Evolutionary conservation across 345 rosid genomes (phyloP).

Genomic region (Linum lewisii): DNA sequence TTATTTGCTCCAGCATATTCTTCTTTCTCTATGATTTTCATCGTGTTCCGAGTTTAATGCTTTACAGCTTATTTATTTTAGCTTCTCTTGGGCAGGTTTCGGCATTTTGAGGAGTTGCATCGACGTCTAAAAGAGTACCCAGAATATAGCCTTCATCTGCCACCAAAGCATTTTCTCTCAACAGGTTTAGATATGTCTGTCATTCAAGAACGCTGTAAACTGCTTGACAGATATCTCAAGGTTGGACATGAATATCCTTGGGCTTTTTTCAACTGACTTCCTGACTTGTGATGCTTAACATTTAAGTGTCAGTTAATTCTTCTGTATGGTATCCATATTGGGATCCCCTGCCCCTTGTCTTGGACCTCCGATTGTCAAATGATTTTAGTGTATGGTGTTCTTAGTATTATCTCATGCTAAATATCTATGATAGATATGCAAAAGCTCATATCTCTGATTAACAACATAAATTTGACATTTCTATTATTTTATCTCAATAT

Average conservation of each 20-base stretch:
- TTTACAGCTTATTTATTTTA: conserved; percentile 9
- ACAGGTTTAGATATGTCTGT: conserved; percentile 73
- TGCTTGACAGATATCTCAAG: conserved; percentile 85
- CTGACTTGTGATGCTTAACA: too few species aligned
- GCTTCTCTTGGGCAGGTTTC: conserved; percentile 44
- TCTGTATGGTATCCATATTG: too few species aligned
- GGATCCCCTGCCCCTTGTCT: too few species aligned
- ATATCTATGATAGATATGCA: background rate
- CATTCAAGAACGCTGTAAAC: conserved; percentile 81
- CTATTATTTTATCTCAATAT: background rate
- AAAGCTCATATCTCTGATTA: background rate
- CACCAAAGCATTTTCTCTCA: conserved; percentile 95
- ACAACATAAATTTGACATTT: background rate
- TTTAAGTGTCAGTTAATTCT: too few species aligned
- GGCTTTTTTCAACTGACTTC: background rate
- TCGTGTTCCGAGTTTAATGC: background rate
- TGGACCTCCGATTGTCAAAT: too few species aligned
- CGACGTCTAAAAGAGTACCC: conserved; percentile 83
- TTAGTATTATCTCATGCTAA: too few species aligned
- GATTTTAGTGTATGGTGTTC: background rate
- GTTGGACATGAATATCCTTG: conserved; percentile 23
- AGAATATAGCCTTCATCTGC: conserved; percentile 87
- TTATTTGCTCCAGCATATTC: conserved; percentile 2
- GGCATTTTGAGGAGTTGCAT: conserved; percentile 99
- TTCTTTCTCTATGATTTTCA: conserved; percentile 7